phyloP scores from a whole-genome alignment of 257 asterid species.

The Linaria vulgaris region DNA sequence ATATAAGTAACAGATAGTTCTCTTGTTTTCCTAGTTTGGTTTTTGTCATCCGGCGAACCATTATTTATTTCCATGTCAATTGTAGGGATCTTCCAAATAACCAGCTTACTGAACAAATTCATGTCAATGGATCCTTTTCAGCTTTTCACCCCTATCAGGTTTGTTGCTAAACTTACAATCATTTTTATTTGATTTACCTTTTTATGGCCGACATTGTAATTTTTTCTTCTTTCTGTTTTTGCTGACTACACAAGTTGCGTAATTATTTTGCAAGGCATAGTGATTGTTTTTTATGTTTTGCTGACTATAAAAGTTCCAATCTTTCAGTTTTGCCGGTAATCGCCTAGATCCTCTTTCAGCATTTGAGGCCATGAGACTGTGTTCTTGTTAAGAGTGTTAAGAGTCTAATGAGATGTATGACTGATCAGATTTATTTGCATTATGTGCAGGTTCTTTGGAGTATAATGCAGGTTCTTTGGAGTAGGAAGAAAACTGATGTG shows the following conservation, averaged over 20 bases:
- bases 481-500: too few species aligned
- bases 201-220: slow-evolving; percentile 9
- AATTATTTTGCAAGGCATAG: too few species aligned
- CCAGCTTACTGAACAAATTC: slow-evolving; percentile 56
- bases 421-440: too few species aligned
- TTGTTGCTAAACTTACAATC: slow-evolving; percentile 17
- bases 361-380: too few species aligned
- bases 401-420: too few species aligned
- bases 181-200: not conserved
- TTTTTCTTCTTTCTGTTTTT: slow-evolving; percentile 19
- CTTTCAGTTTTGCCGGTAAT: slow-evolving; percentile 68
- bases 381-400: too few species aligned
- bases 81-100: slow-evolving; percentile 94
- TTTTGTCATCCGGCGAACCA: too few species aligned
- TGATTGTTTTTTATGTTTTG: too few species aligned
- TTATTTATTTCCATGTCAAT: slow-evolving; percentile 22
- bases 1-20: slow-evolving; percentile 66
- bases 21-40: slow-evolving; percentile 9
- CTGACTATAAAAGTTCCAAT: too few species aligned
- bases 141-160: slow-evolving; percentile 97
- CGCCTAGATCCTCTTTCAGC: slow-evolving; percentile 47
- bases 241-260: slow-evolving; percentile 34
- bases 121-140: slow-evolving; percentile 87
- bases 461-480: too few species aligned
- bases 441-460: too few species aligned